phyloP scores from a whole-genome alignment of 2,329 filamentous ascomycete species.

The Elsinoe necatrix region DNA sequence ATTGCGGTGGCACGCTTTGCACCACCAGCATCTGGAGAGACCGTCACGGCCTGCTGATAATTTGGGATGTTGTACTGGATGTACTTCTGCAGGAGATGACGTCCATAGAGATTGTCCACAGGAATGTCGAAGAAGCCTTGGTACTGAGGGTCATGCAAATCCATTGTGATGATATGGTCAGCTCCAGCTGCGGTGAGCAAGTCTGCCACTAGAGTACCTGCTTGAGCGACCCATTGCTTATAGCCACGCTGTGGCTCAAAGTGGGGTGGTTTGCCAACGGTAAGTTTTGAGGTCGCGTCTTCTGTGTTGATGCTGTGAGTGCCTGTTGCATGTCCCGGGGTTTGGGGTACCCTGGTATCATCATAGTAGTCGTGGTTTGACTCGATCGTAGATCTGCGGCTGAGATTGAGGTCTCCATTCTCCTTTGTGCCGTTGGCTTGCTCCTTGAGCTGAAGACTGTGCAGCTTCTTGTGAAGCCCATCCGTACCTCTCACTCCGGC shows the following conservation, averaged over 20 bases:
- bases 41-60: conserved; percentile 79
- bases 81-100: conserved; percentile 60
- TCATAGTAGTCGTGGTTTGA: conserved; percentile 24
- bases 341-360: conserved; percentile 15
- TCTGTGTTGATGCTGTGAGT: conserved; percentile 53
- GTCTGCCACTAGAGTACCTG: conserved; percentile 88
- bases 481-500: conserved; percentile 62
- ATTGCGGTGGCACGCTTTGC: conserved; percentile 94
- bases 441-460: conserved; percentile 56
- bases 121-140: conserved; percentile 99
- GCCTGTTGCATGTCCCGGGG: conserved; percentile 17
- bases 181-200: conserved; percentile 90
- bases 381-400: conserved; percentile 24
- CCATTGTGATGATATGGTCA: conserved; percentile 96
- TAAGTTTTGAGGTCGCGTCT: conserved; percentile 48
- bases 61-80: conserved; percentile 75
- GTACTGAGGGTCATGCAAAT: conserved; percentile 91
- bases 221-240: conserved; percentile 97
- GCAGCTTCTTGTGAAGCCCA: conserved; percentile 62
- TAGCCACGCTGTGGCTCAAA: conserved; percentile 85
- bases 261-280: conserved; percentile 44
- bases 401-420: conserved; percentile 14
- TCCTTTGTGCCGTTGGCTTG: conserved; percentile 33
- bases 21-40: conserved; percentile 91
- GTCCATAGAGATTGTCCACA: conserved; percentile 92